These are phyloP conservation scores for Cryptosporidium felis DNA, from an alignment of 169 alveolate species.

Conservation along the genomic window DNA sequence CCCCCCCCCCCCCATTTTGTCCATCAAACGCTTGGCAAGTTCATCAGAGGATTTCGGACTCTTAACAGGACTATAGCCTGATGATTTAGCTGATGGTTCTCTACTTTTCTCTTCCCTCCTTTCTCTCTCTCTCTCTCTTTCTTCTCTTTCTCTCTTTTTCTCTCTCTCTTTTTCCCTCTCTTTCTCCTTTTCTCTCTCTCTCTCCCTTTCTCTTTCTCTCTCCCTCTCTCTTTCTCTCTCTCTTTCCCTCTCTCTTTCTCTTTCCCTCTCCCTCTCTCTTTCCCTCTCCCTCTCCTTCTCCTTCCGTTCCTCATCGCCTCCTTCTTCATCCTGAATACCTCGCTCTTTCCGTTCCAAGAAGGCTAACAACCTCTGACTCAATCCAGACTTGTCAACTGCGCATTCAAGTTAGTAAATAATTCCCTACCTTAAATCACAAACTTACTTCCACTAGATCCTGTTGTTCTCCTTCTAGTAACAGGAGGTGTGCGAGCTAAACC, in stretches of 20 bases:
- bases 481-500: neutral
- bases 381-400: neutral
- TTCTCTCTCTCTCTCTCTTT: neutral
- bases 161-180: constrained; percentile 15
- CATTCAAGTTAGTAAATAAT: neutral
- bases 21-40: neutral
- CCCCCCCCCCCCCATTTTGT: too few species aligned
- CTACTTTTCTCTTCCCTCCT: neutral
- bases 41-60: neutral
- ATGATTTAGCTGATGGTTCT: neutral
- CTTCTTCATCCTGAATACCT: neutral
- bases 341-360: neutral
- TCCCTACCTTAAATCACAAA: neutral
- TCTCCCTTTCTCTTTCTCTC: neutral
- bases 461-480: neutral
- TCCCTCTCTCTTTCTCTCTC: constrained; percentile 4
- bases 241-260: neutral
- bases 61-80: neutral
- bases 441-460: neutral
- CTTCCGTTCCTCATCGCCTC: neutral
- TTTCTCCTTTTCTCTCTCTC: constrained; percentile 15
- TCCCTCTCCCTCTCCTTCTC: neutral
- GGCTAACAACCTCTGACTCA: neutral
- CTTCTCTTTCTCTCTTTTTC: neutral
- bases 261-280: neutral